Evolutionary conservation across 208 protist species (phyloP), one percentile per base, ranked within the genome.

Genomic region (Trypanosomatidae sp.): DNA sequence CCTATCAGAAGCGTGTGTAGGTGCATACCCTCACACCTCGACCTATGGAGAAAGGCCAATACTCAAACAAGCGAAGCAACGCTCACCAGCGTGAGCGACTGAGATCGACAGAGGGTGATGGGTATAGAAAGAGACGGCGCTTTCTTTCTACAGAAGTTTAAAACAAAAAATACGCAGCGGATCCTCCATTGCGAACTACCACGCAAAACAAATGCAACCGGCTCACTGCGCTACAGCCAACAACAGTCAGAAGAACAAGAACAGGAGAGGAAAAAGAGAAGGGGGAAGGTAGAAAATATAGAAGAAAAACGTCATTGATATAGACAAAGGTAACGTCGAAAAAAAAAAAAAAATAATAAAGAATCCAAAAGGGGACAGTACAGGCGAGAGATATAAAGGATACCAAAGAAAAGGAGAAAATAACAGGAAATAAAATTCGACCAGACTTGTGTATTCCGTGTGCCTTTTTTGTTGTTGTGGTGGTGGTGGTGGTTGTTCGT

Each of bases 361-460:
- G 22, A 71, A 58, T 19, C 25, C 9, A 70, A 50, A 30, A 39
- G 66, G 44, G 30, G n/a, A 66, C n/a, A 68, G 64, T 68, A 53
- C 41, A 53, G 64, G 44, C 25, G 62, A 49, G 62, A 43, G 15
- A 53, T 13, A 52, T 13, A 53, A 71, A 15, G 36, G 66, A 22
- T n/a, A 58, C 6, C 0, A 50, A 71, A 71, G 19, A 60, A 44
- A 71, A 71, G 60, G 44, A 36, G 13, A 50, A 56, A 1, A 13
- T n/a, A 13, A 41, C 12, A 65, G 17, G 25, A 12, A 8, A 47
- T 3, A 47, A 30, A 25, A 3, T 25, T 7, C 33, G 25, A 33
- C 22, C 25, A 33, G 22, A 19, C 25, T 39, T 39, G 36, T 39
- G 36, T 39, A 59, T 49, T 49, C 13, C 15, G 28, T 25, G 36